Evolutionary conservation across 176 grass and related monocot genomes (phyloP), one percentile per base, ranked within the genome.

Genomic region (Dendrocalamus sinicus): DNA sequence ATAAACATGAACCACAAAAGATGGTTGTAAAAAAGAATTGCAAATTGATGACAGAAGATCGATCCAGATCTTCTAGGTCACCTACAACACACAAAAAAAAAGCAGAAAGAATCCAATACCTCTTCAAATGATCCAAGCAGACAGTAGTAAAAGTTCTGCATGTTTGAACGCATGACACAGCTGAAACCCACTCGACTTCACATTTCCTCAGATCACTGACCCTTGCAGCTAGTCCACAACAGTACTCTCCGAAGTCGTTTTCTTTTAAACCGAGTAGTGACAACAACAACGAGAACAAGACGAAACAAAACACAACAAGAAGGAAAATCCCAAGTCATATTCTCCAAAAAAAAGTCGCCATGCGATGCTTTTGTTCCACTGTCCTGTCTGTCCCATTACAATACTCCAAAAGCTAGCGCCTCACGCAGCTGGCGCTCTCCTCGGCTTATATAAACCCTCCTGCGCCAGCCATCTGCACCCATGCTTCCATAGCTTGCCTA

Each of bases 381-480:
- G 45, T 37, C 82, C 76, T 67, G 80, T 51, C 70, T 90, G 85
- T 87, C 86, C 16, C 62, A 26, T 69, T 46, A 23, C 55, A 40
- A 75, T 41, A 45, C 51, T 85, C 71, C 71, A 58, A 68, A 79
- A 62, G 45, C 46, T 44, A 62, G 44, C 67, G 48, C 20, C 43
- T 45, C 72, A 66, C 54, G 72, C 71, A 77, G 40, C 67, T 88
- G 64, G 19, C 72, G 7, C 28, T 28, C 39, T 73, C 82, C 47
- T 43, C 73, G 52, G 79, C 45, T 78, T 94, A 91, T 94, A 94
- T 87, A 94, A 94, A 45, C 73, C 32, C 59, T 58, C 24, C 60
- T 3, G 20, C n/a, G 71, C 41, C 10, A 22, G 23, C 61, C 73
- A 54, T 30, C 28, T 39, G 44, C 26, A 1, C 20, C 67, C 28